phyloP scores from a whole-genome alignment of 345 rosid genomes.

The Toxicodendron radicans region DNA sequence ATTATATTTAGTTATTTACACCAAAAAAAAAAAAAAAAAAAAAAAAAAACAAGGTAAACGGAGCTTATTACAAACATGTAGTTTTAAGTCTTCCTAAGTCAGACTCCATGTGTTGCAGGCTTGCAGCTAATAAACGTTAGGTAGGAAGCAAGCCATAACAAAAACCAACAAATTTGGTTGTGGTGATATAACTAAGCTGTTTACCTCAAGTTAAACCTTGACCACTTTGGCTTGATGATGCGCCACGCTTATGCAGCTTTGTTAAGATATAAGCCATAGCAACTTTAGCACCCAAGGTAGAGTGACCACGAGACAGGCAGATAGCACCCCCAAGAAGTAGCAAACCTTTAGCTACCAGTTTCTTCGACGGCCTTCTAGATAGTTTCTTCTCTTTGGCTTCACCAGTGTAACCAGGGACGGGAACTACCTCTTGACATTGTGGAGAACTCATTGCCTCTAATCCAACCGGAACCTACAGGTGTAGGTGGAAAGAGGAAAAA shows the following conservation, averaged over 20 bases:
- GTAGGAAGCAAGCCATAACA: neutral
- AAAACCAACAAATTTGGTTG: slow-evolving; percentile 1
- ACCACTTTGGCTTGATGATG: slow-evolving; percentile 39
- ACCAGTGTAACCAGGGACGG: slow-evolving; percentile 21
- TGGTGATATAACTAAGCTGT: neutral
- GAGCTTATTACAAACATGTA: neutral
- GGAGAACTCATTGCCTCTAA: slow-evolving; percentile 32
- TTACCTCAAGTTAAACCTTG: slow-evolving; percentile 26
- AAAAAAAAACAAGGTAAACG: too few species aligned
- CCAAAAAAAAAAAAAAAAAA: too few species aligned
- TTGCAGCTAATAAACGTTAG: neutral
- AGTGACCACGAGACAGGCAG: slow-evolving; percentile 72
- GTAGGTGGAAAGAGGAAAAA: slow-evolving; percentile 3
- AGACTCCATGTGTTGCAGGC: slow-evolving; percentile 3
- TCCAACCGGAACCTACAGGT: slow-evolving; percentile 58
- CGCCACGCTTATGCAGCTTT: slow-evolving; percentile 58
- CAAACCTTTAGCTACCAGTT: slow-evolving; percentile 61
- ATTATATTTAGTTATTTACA: slow-evolving; percentile 19
- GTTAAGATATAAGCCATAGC: slow-evolving; percentile 79
- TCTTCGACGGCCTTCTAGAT: slow-evolving; percentile 60
- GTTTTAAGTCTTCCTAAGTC: neutral
- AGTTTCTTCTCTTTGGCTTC: slow-evolving; percentile 42
- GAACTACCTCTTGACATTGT: slow-evolving; percentile 21
- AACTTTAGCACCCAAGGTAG: slow-evolving; percentile 77
- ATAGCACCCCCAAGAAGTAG: slow-evolving; percentile 71